Conservation (phyloP, 1,284 basidiomycete genomes). For the Cryptococcus sp. region DNA sequence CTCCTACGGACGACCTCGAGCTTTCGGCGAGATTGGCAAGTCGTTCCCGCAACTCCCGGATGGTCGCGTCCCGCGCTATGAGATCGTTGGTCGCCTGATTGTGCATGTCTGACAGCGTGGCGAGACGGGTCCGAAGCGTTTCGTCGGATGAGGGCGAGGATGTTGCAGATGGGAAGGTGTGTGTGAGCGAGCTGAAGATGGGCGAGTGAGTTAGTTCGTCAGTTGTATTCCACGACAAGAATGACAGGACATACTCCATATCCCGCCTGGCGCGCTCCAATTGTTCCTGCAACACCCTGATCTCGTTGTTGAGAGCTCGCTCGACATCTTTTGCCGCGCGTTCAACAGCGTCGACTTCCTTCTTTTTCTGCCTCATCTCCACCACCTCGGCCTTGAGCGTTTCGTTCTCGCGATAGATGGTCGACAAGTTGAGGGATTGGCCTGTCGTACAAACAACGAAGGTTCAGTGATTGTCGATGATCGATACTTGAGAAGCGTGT, state of each 20-base stretch:
- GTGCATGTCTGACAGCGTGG: constrained; percentile 41
- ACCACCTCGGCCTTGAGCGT: constrained; percentile 39
- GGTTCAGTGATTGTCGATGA: not conserved
- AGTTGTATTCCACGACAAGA: not conserved
- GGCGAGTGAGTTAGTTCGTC: not conserved
- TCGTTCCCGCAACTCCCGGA: constrained; percentile 33
- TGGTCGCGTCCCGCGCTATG: constrained; percentile 32
- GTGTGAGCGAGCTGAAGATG: constrained; percentile 42
- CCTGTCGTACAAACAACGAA: constrained; percentile 22
- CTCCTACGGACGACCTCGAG: constrained; percentile 24
- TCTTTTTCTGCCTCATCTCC: constrained; percentile 44
- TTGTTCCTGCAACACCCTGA: constrained; percentile 39
- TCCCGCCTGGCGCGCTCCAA: constrained; percentile 47
- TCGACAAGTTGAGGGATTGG: constrained; percentile 40
- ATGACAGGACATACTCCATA: constrained; percentile 45
- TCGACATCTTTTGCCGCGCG: constrained; percentile 35
- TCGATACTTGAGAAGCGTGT: not conserved
- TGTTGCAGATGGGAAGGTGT: constrained; percentile 32
- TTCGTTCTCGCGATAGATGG: constrained; percentile 37
- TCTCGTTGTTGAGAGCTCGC: constrained; percentile 38
- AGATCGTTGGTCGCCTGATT: constrained; percentile 34
- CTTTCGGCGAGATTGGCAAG: constrained; percentile 34
- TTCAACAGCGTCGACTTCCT: constrained; percentile 42
- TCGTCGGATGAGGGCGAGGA: constrained; percentile 21
- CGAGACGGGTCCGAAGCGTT: constrained; percentile 40